These are phyloP conservation scores for Diplosphaera chodatii DNA, from an alignment of 139 green algal genomes.

Conservation along the genomic window DNA sequence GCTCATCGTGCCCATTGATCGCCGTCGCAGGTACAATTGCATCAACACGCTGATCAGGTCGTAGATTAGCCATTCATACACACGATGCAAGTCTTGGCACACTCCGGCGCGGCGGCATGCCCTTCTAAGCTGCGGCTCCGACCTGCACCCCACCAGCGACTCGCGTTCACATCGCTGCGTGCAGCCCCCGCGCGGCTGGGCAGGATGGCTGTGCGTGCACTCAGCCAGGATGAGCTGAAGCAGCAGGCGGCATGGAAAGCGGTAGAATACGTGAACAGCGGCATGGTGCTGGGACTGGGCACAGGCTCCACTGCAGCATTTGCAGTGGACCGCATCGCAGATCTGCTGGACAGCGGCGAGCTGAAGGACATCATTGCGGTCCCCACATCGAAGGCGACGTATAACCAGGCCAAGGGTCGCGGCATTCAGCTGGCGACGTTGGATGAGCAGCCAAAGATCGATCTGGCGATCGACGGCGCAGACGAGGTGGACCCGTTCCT, in stretches of 20 bases:
- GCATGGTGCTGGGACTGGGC: slow-evolving; percentile 93
- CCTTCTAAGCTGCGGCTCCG: not conserved
- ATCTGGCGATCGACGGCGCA: slow-evolving; percentile 97
- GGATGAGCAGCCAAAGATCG: slow-evolving; percentile 88
- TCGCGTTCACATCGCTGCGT: slow-evolving; percentile 11
- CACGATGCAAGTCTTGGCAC: not conserved
- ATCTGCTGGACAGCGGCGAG: slow-evolving; percentile 83
- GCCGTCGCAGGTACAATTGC: no score
- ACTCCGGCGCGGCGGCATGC: not conserved
- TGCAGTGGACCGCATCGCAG: slow-evolving; percentile 92
- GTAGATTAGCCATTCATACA: not conserved
- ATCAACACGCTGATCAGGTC: no score
- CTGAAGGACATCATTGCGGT: slow-evolving; percentile 94
- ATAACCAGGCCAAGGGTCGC: slow-evolving; percentile 85
- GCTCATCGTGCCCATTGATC: no score
- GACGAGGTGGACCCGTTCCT: slow-evolving; percentile 96
- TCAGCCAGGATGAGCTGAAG: slow-evolving; percentile 90
- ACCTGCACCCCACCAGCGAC: not conserved
- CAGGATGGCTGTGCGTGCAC: slow-evolving; percentile 7
- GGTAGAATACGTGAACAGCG: slow-evolving; percentile 95
- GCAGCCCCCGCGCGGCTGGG: not conserved
- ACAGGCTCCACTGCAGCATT: slow-evolving; percentile 99
- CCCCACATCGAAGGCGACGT: slow-evolving; percentile 88
- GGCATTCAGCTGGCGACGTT: slow-evolving; percentile 95
- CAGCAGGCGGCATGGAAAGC: slow-evolving; percentile 92